These are phyloP conservation scores for Acer yangbiense DNA, from an alignment of 345 rosid genomes.

Conservation along the genomic window DNA sequence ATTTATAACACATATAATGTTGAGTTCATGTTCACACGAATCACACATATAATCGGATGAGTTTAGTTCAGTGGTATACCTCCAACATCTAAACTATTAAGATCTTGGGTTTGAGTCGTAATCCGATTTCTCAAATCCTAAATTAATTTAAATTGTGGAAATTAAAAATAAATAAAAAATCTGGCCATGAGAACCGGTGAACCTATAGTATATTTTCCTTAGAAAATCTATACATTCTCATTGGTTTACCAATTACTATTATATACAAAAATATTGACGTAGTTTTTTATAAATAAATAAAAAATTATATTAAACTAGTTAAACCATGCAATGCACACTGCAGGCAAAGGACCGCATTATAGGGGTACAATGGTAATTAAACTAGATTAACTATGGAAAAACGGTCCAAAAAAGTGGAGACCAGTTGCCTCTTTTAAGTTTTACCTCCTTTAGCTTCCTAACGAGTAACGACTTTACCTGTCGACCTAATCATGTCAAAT, in stretches of 20 bases:
- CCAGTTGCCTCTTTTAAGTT: slow-evolving; percentile 37
- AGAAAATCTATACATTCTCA: neutral
- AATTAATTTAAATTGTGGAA: too few species aligned
- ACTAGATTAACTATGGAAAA: slow-evolving; percentile 12
- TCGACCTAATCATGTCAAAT: slow-evolving; percentile 43
- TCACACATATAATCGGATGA: too few species aligned
- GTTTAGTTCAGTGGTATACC: too few species aligned
- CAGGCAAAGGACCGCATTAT: neutral
- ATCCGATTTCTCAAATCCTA: too few species aligned
- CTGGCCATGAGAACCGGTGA: too few species aligned
- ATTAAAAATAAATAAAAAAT: too few species aligned
- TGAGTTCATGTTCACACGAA: too few species aligned
- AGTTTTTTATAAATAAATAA: too few species aligned
- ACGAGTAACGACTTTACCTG: slow-evolving; percentile 73
- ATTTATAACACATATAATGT: too few species aligned
- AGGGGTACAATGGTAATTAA: slow-evolving; percentile 37
- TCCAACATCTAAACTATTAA: too few species aligned
- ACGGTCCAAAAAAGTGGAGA: slow-evolving; percentile 50
- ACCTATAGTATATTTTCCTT: neutral
- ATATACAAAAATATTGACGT: too few species aligned
- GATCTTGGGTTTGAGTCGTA: too few species aligned
- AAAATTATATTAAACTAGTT: neutral
- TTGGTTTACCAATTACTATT: neutral
- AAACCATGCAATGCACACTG: neutral
- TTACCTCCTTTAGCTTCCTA: slow-evolving; percentile 27